Percentiles rank a stretch among this genome's conserved stretches.
Conservation (phyloP, 2,329 filamentous ascomycete genomes). For the Corinectria fuckeliana region DNA sequence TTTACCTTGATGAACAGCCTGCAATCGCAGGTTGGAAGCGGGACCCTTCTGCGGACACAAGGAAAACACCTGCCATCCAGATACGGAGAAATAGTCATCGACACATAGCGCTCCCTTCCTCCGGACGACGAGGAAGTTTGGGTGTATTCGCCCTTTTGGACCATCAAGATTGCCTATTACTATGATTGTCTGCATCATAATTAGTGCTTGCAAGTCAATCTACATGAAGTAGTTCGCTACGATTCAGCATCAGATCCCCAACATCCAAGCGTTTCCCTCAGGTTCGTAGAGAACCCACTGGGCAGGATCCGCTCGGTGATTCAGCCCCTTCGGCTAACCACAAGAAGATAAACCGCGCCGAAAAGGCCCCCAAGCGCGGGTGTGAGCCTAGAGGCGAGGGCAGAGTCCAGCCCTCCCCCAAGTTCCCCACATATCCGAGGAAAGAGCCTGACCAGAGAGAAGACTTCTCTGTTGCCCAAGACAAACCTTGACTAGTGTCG, state of each 20-base stretch:
- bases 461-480: conserved; percentile 6
- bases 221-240: conserved; percentile 2
- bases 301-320: conserved; percentile 22
- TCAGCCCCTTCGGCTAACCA: conserved; percentile 31
- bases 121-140: not conserved
- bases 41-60: conserved; percentile 1
- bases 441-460: conserved; percentile 8
- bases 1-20: not conserved
- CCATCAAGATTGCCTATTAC: not conserved
- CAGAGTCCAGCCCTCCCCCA: conserved; percentile 15
- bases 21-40: conserved; percentile 8
- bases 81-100: conserved; percentile 5
- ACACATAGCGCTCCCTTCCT: conserved; percentile 9
- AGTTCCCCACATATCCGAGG: conserved; percentile 18
- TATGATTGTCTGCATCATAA: not conserved
- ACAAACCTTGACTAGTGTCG: conserved; percentile 22
- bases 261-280: conserved; percentile 25
- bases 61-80: conserved; percentile 8
- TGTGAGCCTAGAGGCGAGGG: conserved; percentile 24
- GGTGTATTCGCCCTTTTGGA: not conserved
- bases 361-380: conserved; percentile 24
- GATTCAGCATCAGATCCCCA: conserved; percentile 14
- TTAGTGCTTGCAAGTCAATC: conserved; percentile 5
- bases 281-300: conserved; percentile 26
- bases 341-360: conserved; percentile 23